A percentile compares a stretch with the other conserved stretches of the same genome.
Evolutionary conservation across 164 flowering plant genomes (phyloP).

Genomic region (Amborella trichopoda): DNA sequence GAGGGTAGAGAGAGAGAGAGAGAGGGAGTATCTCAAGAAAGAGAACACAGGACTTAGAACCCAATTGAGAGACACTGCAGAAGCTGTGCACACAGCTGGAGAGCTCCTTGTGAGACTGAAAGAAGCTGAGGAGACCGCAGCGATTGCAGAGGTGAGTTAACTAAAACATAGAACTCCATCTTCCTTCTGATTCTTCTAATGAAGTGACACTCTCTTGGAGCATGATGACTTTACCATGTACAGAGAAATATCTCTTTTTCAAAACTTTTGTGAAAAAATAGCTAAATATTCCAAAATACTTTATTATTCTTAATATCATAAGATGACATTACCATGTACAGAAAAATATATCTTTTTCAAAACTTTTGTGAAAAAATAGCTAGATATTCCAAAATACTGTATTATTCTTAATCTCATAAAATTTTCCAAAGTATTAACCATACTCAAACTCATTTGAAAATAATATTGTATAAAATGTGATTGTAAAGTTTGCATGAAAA

Average conservation of each 20-base stretch:
- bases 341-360: not conserved
- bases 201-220: not conserved
- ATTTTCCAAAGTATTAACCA: too few relatives aligned
- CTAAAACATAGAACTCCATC: not conserved
- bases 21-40: constrained; percentile 62
- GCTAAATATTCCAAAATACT: too few relatives aligned
- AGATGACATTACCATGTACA: not conserved
- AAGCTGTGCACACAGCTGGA: constrained; percentile 98
- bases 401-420: not conserved
- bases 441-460: too few relatives aligned
- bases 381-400: too few relatives aligned
- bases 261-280: too few relatives aligned
- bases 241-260: not conserved
- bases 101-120: constrained; percentile 82
- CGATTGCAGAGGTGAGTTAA: constrained; percentile 58
- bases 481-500: too few relatives aligned
- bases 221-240: not conserved
- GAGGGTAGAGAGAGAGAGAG: constrained; percentile 73
- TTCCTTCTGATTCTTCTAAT: not conserved
- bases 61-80: constrained; percentile 94
- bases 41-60: constrained; percentile 66
- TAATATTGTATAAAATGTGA: too few relatives aligned
- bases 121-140: constrained; percentile 78
- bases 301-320: not conserved
- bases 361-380: too few relatives aligned